A percentile compares a stretch with the other conserved stretches of the same genome.
Evolutionary conservation across 2,329 filamentous ascomycete genomes (phyloP).

Genomic region (Xylariaceae sp.): DNA sequence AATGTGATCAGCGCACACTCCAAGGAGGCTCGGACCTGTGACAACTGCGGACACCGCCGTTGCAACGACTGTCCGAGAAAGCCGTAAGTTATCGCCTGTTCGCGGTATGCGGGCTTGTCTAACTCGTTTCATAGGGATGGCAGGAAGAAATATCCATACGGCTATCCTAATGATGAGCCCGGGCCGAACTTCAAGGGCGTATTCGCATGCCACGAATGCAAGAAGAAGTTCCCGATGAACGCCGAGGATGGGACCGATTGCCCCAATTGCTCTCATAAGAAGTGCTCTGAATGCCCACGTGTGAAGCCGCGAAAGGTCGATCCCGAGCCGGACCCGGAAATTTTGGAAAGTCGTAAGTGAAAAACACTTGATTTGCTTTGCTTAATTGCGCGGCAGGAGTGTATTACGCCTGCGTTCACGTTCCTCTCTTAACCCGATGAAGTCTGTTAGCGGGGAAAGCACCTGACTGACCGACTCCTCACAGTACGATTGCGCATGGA

Average conservation of each 20-base stretch:
- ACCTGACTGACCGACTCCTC: no score
- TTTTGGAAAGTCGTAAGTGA: conserved; percentile 47
- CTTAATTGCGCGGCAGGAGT: background rate
- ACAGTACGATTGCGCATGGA: no score
- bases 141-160: conserved; percentile 60
- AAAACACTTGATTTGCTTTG: conserved; percentile 33
- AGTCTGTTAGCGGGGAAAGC: no score
- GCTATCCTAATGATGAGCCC: conserved; percentile 60
- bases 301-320: conserved; percentile 53
- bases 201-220: conserved; percentile 57
- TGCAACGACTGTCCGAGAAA: conserved; percentile 77
- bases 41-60: conserved; percentile 61
- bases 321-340: conserved; percentile 52
- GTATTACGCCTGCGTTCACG: no score
- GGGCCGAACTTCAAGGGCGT: conserved; percentile 43
- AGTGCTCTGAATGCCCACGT: conserved; percentile 52
- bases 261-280: conserved; percentile 51
- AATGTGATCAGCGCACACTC: conserved; percentile 50
- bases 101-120: conserved; percentile 3
- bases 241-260: conserved; percentile 48
- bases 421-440: no score
- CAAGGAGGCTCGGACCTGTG: conserved; percentile 49
- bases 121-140: conserved; percentile 43
- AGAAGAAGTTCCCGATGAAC: conserved; percentile 44
- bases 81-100: conserved; percentile 49